These are phyloP conservation scores for Petunia secreta DNA, from an alignment of 257 asterid genomes.

Conservation along the genomic window DNA sequence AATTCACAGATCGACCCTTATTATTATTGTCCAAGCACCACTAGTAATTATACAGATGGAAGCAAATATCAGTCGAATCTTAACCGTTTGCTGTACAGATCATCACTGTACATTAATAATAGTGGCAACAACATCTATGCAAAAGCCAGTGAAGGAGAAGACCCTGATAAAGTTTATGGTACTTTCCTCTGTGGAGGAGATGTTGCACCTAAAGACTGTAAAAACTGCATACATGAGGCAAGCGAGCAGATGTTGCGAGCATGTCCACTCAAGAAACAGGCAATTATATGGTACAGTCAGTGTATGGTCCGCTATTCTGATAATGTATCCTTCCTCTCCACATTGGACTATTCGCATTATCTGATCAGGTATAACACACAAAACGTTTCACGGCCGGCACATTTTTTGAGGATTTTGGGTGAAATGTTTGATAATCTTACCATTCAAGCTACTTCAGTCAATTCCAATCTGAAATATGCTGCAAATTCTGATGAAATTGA, in stretches of 20 bases:
- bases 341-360: not conserved
- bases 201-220: not conserved
- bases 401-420: not conserved
- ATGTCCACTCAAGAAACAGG: not conserved
- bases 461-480: not conserved
- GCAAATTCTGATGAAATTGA: not conserved
- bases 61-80: not conserved
- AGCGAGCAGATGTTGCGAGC: not conserved
- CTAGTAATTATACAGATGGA: not conserved
- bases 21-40: not conserved
- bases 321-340: not conserved
- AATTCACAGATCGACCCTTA: not conserved
- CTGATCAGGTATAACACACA: no score
- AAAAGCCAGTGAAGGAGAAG: conserved; percentile 15
- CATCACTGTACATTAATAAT: not conserved
- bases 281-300: conserved; percentile 1
- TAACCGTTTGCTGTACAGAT: not conserved
- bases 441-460: not conserved
- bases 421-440: not conserved
- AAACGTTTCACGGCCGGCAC: not conserved
- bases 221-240: conserved; percentile 11
- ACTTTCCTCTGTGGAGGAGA: not conserved
- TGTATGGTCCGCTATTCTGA: conserved; percentile 3
- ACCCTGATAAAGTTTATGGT: conserved; percentile 1
- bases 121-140: not conserved